Percentiles rank a stretch among this genome's conserved stretches.
These are phyloP conservation scores for Zygosaccharomyces sapae DNA, from an alignment of 1,139 yeast genomes.

Conservation along the genomic window DNA sequence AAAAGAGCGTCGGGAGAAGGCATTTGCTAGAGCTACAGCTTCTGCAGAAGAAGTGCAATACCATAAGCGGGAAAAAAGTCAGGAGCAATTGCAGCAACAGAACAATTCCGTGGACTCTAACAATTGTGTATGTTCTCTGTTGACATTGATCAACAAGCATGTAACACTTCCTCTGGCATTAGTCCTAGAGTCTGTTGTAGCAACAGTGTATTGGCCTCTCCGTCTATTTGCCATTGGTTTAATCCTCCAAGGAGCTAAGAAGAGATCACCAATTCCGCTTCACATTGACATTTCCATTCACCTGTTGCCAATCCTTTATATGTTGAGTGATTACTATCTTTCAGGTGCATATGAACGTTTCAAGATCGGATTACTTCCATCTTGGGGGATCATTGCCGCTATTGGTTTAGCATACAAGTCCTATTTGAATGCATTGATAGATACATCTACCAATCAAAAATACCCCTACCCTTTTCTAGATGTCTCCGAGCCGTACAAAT, in stretches of 20 bases:
- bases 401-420: constrained; percentile 52
- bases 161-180: constrained; percentile 44
- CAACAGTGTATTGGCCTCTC: constrained; percentile 64
- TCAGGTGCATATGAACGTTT: constrained; percentile 46
- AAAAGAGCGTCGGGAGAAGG: background rate
- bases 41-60: constrained; percentile 3
- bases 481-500: constrained; percentile 44
- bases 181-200: constrained; percentile 56
- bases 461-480: constrained; percentile 69
- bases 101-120: background rate
- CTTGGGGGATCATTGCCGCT: constrained; percentile 40
- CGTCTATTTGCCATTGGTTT: constrained; percentile 47
- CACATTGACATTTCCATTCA: constrained; percentile 55
- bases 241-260: constrained; percentile 37
- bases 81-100: background rate
- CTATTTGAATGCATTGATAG: constrained; percentile 47
- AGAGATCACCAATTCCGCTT: constrained; percentile 42
- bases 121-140: background rate
- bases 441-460: constrained; percentile 44
- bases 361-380: constrained; percentile 34
- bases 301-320: constrained; percentile 51
- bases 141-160: constrained; percentile 25
- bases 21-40: constrained; percentile 5
- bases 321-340: constrained; percentile 50
- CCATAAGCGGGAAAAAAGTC: too few species aligned